Conservation (phyloP, 352 stramenopile genomes). For the Pythium insidiosum region DNA sequence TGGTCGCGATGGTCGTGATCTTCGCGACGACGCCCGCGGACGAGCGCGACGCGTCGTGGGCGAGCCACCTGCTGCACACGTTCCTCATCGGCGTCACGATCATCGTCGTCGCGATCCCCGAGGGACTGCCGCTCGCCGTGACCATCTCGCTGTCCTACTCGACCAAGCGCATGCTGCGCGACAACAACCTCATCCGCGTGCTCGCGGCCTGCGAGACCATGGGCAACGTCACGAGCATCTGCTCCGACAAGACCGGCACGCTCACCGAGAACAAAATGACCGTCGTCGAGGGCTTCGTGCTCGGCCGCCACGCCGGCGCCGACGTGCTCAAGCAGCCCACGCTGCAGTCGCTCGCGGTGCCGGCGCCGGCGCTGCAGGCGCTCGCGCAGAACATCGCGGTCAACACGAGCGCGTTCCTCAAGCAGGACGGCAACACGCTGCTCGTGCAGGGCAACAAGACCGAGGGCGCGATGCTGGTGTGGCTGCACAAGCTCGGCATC, state of each 20-base stretch:
- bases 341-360: conserved; percentile 25
- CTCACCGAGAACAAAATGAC: conserved; percentile 98
- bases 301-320: conserved; percentile 51
- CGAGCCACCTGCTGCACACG: conserved; percentile 87
- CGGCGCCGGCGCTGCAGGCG: conserved; percentile 26
- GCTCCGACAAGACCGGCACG: conserved; percentile 96
- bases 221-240: conserved; percentile 98
- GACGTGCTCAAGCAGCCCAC: conserved; percentile 29
- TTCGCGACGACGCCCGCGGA: conserved; percentile 54
- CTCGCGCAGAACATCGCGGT: conserved; percentile 53
- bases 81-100: conserved; percentile 93
- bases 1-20: conserved; percentile 83
- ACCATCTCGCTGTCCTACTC: conserved; percentile 94
- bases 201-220: conserved; percentile 98
- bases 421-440: conserved; percentile 24
- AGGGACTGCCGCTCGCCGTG: conserved; percentile 90
- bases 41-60: conserved; percentile 56
- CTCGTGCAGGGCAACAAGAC: conserved; percentile 78
- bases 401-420: conserved; percentile 72
- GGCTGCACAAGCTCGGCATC: conserved; percentile 46
- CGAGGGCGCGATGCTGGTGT: conserved; percentile 72
- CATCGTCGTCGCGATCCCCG: conserved; percentile 92
- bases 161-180: conserved; percentile 97
- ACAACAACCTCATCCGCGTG: conserved; percentile 98
- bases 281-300: conserved; percentile 87